These are phyloP conservation scores for Lepidium didymum DNA, from an alignment of 345 rosid genomes.

Conservation along the genomic window DNA sequence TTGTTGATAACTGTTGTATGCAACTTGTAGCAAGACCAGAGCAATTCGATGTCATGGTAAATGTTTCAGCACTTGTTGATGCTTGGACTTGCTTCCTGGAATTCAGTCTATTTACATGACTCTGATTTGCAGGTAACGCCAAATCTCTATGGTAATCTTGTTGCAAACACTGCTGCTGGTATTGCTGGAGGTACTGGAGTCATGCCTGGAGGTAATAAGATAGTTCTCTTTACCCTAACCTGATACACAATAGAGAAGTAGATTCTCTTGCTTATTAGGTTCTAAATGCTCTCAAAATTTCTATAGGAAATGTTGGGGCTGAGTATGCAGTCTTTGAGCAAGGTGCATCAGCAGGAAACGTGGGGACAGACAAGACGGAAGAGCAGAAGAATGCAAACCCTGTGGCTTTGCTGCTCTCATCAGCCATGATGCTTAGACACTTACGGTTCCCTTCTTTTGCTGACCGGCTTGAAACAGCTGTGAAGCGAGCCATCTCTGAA, in stretches of 20 bases:
- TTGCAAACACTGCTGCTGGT: constrained; percentile 93
- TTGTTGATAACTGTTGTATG: constrained; percentile 97
- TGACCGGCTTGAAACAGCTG: constrained; percentile 81
- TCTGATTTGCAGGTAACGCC: constrained; percentile 61
- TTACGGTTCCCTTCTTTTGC: constrained; percentile 91
- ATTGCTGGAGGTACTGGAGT: constrained; percentile 98
- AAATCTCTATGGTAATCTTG: constrained; percentile 84
- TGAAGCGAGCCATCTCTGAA: constrained; percentile 54
- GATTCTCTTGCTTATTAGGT: not conserved
- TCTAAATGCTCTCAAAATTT: not conserved
- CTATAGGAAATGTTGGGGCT: constrained; percentile 77
- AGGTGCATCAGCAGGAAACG: constrained; percentile 95
- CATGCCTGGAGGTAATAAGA: constrained; percentile 94
- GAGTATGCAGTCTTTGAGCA: constrained; percentile 89
- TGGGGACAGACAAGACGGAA: constrained; percentile 55
- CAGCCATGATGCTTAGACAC: constrained; percentile 97
- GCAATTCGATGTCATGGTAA: constrained; percentile 97
- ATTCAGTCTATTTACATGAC: not conserved
- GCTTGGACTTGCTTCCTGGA: not conserved
- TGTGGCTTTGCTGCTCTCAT: constrained; percentile 82
- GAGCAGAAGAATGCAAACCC: constrained; percentile 79
- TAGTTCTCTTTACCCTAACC: not conserved
- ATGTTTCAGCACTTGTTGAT: not conserved
- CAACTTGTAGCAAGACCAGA: constrained; percentile 98
- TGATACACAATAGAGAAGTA: not conserved